phyloP scores from a whole-genome alignment of 108 stramenopile species.

The Schizochytrium sp. region DNA sequence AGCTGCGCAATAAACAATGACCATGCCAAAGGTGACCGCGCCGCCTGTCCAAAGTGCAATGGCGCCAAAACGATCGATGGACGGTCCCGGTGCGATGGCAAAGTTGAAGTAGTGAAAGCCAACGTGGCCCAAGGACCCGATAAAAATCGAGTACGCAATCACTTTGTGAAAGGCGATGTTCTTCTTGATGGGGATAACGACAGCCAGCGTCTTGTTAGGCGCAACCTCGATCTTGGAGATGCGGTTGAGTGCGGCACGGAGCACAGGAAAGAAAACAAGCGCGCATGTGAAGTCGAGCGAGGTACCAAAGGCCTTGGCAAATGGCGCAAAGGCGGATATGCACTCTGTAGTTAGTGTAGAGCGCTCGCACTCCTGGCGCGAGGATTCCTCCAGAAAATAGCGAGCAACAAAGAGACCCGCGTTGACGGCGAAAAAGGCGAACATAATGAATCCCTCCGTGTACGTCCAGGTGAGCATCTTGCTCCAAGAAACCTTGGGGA shows the following conservation, averaged over 20 bases:
- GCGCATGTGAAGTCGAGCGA: not conserved
- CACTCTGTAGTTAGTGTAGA: not conserved
- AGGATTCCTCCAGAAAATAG: not conserved
- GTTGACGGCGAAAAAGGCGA: not conserved
- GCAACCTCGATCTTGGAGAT: not conserved
- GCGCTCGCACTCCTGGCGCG: not conserved
- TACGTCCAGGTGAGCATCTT: not conserved
- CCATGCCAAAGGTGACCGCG: constrained; percentile 27
- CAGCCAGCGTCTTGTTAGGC: constrained; percentile 22
- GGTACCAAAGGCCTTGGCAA: not conserved
- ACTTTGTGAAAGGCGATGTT: constrained; percentile 44
- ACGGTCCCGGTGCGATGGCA: not conserved
- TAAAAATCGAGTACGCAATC: constrained; percentile 24
- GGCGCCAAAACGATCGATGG: constrained; percentile 22
- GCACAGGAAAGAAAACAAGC: not conserved
- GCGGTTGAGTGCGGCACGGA: not conserved
- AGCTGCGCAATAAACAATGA: constrained; percentile 34
- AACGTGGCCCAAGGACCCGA: constrained; percentile 23
- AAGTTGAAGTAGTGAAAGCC: constrained; percentile 32
- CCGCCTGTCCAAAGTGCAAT: constrained; percentile 30
- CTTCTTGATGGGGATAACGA: constrained; percentile 32
- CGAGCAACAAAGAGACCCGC: not conserved
- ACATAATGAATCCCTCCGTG: not conserved
- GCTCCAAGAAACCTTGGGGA: not conserved
- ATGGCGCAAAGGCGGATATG: not conserved